These are phyloP conservation scores for Suhomyces atakaporum DNA, from an alignment of 1,139 yeast species.

Conservation along the genomic window DNA sequence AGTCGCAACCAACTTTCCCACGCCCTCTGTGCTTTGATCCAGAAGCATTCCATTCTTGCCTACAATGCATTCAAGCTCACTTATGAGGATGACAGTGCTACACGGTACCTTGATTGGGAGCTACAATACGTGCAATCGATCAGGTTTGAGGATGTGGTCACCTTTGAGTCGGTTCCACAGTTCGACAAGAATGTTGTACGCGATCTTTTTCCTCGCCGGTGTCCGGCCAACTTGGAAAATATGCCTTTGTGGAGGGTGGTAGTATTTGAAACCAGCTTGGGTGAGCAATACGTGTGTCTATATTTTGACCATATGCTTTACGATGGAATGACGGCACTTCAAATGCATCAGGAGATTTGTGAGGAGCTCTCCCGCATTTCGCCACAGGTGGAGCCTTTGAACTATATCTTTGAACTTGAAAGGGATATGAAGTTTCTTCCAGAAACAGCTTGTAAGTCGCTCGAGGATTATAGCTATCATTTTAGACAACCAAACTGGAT, in stretches of 20 bases:
- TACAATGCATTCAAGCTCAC: background rate
- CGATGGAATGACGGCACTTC: constrained; percentile 17
- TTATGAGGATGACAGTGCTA: background rate
- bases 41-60: background rate
- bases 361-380: constrained; percentile 7
- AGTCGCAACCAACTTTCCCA: background rate
- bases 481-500: background rate
- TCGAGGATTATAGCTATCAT: background rate
- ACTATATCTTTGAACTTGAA: background rate
- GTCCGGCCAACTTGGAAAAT: constrained; percentile 16
- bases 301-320: constrained; percentile 15
- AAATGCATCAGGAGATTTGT: constrained; percentile 16
- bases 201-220: constrained; percentile 6
- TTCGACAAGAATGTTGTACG: background rate
- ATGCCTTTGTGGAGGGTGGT: constrained; percentile 34
- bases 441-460: background rate
- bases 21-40: background rate
- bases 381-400: background rate
- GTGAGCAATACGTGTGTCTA: constrained; percentile 11
- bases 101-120: background rate
- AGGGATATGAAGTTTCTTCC: background rate
- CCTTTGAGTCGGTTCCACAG: background rate
- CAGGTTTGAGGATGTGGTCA: background rate
- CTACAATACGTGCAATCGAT: background rate
- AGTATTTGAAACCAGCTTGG: constrained; percentile 14